Base-by-base conservation (phyloP, 495 filamentous ascomycete genomes). In the Aspergillus hancockii region DNA sequence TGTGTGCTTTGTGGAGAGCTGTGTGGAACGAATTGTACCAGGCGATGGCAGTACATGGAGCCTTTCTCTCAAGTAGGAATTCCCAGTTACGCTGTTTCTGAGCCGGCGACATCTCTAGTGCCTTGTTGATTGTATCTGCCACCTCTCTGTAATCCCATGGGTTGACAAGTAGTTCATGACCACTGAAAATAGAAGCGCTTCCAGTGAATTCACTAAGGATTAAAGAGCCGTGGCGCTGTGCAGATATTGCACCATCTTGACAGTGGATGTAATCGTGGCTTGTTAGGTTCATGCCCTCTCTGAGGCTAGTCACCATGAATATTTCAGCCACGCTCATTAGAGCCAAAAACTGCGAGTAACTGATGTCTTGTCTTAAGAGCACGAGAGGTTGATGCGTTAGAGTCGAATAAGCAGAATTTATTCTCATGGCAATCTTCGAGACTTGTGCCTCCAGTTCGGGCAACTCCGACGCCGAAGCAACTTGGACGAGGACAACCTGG, bases 191-290 rank as follows among this genome's bases (percentile, higher is more conserved):
- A 1, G 88, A 88, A 14, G 92, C 86, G 63, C 88, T 92, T 36
- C 92, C 92, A n/a, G 91, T 92, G 68, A 97, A 97, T 70, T 97
- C 92, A 57, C 88, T 92, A n/a, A 97, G 75, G 62, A 97, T 94
- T 40, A 96, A 79, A 3, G 91, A 90, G 8, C 90, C 90, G 71
- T 92, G 83, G 66, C 87, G 88, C 71, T 89, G 90, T 28, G 84
- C 77, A 31, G 67, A 70, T 19, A 79, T 65, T 61, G 79, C 79
- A 21, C 90, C 90, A 66, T 95, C 92, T 74, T 96, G 92, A 62
- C 91, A 95, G 55, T 88, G 88, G 36, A 95, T 79, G 64, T 88
- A 96, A 67, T 96, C 92, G 65, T 96, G 92, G 40, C 85, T 87
- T 5, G 91, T 92, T 18, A 96, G 78, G 65, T 95, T 95, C 92